These are phyloP conservation scores for Brassica nigra DNA, from an alignment of 345 rosid genomes.

Conservation along the genomic window DNA sequence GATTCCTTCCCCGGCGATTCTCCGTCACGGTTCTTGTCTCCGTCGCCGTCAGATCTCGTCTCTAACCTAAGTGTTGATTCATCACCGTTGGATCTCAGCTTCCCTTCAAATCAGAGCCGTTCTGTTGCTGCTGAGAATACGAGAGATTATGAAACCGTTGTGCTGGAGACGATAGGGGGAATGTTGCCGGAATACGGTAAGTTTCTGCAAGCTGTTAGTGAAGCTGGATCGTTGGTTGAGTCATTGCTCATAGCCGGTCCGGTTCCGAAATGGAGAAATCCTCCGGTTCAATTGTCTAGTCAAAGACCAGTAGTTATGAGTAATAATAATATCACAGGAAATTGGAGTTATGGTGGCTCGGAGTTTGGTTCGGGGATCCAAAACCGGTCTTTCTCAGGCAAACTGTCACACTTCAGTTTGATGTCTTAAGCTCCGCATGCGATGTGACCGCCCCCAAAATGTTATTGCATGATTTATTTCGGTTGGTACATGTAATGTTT, in stretches of 20 bases:
- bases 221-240: constrained; percentile 47
- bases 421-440: neutral
- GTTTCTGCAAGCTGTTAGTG: constrained; percentile 46
- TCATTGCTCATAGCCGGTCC: constrained; percentile 42
- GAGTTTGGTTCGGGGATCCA: constrained; percentile 23
- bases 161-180: constrained; percentile 38
- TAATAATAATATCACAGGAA: neutral
- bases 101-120: constrained; percentile 1
- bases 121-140: neutral
- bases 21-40: neutral
- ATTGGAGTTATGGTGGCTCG: constrained; percentile 23
- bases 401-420: constrained; percentile 24
- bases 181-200: constrained; percentile 50
- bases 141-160: constrained; percentile 27
- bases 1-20: neutral
- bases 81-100: constrained; percentile 6
- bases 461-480: neutral
- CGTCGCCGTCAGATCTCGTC: constrained; percentile 9
- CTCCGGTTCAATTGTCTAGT: constrained; percentile 41
- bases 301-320: constrained; percentile 13
- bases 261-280: constrained; percentile 53
- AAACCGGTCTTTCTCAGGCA: constrained; percentile 22
- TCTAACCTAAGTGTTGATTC: constrained; percentile 2
- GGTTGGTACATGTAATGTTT: neutral
- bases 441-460: neutral